Base-by-base conservation (phyloP, 257 asterid species). In the Solanum rostratum region DNA sequence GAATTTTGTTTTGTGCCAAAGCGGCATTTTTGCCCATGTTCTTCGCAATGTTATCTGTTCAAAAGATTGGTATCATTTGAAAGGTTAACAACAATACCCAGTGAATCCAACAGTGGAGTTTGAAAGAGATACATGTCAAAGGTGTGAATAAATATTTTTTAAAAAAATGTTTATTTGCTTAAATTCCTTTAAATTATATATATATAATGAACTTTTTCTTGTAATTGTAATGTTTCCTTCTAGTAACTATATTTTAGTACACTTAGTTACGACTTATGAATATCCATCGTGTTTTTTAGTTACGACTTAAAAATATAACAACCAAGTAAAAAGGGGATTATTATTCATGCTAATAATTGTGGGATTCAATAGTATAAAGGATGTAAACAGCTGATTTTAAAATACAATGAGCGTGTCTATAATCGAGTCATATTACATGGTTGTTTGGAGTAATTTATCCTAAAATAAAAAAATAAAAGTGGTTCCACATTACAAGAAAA, bases 1-100 rank as follows among this genome's bases (percentile, higher is more conserved):
- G 80, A 95, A 84, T 89, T 92, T 95, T 15, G 92, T 91, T 91
- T 93, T 95, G 88, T 96, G 98, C 99, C 98, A 95, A 84, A 95
- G 95, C 15, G 98, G 95, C 99, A 96, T 91, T 86, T 85, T 89
- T 3, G 92, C 96, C 99, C 98, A 96, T 57, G 98, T 91, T 92
- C 98, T 94, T 91, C 86, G 86, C 86, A 96, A 88, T 5, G 98
- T 96, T 85, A 95, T 92, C 99, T 89, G 83, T n/a, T 65, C 63
- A 78, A 16, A 29, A 78, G 55, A 50, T 76, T 16, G 60, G 63
- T 29, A 78, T 50, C 16, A 29, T 50, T 76, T 78, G 27, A 50
- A 52, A 78, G 82, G 29, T 76, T 63, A 63, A 62, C 37, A 62
- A 13, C 41, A 63, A 27, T 63, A 27, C 70, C 68, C 39, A 27